Evolutionary conservation across 768 basidiomycete genomes (phyloP), one percentile per base, ranked within the genome.

Genomic region (Pisolithus marmoratus): DNA sequence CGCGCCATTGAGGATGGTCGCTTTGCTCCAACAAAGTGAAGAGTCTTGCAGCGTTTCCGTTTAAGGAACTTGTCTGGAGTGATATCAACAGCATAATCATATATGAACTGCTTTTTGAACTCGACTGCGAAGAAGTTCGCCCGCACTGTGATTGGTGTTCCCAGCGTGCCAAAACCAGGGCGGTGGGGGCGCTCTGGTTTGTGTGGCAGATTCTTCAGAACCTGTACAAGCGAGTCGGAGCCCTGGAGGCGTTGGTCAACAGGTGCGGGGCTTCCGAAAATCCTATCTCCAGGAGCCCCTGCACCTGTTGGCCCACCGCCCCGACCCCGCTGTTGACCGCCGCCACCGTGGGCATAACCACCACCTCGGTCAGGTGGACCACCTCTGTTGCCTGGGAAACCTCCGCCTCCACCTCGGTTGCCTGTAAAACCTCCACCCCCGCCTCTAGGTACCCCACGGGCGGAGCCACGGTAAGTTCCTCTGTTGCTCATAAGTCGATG

Each of bases 51-150:
- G n/a, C 64, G 69, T 46, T 79, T 66, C 17, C 72, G 66, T 52
- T 63, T 72, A 47, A 72, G 57, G 44, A 66, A 56, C 1, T 66
- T 68, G 12, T 41, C 60, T 20, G 76, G 78, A 2, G 59, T 45
- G 9, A 77, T 58, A 0, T 64, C 57, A 52, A 78, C 65, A 27
- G 71, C 70, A 53, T 80, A 80, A 54, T 81, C 79, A 49, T 70
- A 71, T 4, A 81, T 53, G 17, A 69, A 56, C 0, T 64, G 68
- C 48, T 70, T 71, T 0, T 75, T 70, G 29, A 79, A 66, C 20
- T 60, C 66, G 49, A 79, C 59, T 0, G 79, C 54, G 56, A 81
- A 80, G 60, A 79, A 79, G 52, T 80, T 80, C 37, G 78, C 63
- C 1, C 80, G 74, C 8, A 81, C 60, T 22, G 67, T 72, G 49